Conservation (phyloP, 192 early-diverging fungal species). For the Coemansia sp. region DNA sequence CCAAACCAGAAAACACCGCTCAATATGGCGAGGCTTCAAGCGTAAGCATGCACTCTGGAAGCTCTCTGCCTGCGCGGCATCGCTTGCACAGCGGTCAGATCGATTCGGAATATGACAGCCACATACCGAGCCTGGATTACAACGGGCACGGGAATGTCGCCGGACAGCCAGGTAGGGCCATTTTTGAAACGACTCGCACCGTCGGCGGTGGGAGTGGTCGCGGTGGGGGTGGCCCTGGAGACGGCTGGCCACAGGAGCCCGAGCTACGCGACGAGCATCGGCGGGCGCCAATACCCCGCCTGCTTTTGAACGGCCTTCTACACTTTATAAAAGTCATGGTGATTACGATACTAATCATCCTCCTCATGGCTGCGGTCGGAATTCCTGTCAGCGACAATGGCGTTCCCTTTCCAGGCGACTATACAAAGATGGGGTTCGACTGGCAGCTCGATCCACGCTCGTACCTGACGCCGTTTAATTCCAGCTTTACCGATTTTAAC, state of each 20-base stretch:
- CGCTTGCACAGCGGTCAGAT: conserved; percentile 10
- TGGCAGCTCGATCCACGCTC: conserved; percentile 27
- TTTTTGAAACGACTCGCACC: background rate
- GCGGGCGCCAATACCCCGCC: background rate
- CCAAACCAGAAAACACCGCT: background rate
- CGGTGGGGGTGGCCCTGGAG: conserved; percentile 10
- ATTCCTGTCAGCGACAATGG: conserved; percentile 45
- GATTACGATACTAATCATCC: conserved; percentile 32
- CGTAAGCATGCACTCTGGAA: background rate
- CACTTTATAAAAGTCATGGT: conserved; percentile 36
- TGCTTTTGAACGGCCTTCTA: conserved; percentile 1
- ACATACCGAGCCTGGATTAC: background rate
- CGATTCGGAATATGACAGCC: conserved; percentile 16
- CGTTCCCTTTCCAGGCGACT: conserved; percentile 31
- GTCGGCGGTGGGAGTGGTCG: background rate
- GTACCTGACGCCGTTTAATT: conserved; percentile 23
- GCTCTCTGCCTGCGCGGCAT: background rate
- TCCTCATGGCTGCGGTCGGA: conserved; percentile 40
- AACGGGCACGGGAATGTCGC: background rate
- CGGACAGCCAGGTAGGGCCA: background rate
- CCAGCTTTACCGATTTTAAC: conserved; percentile 45
- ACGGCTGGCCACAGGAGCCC: conserved; percentile 22
- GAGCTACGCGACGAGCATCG: conserved; percentile 3
- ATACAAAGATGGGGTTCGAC: conserved; percentile 25
- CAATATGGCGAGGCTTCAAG: background rate